phyloP scores from a whole-genome alignment of 139 green algal genomes.

The Chlamydomonas incerta region DNA sequence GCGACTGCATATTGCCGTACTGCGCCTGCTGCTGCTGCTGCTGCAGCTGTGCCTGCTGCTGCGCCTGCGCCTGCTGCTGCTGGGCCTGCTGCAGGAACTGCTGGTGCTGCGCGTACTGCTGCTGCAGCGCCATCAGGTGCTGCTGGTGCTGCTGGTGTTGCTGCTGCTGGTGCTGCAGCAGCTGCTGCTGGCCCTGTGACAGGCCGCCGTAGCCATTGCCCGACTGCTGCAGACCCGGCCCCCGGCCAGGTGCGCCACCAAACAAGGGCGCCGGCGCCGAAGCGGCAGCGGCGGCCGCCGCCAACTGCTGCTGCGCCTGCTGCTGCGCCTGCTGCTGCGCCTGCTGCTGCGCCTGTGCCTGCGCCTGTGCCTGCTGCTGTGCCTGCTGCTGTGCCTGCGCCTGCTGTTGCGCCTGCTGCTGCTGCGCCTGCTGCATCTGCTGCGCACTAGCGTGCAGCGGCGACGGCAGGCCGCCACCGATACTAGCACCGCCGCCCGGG shows the following conservation, averaged over 20 bases:
- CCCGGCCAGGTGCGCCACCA: constrained; percentile 4
- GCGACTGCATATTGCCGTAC: neutral
- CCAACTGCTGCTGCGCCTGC: neutral
- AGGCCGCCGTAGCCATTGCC: neutral
- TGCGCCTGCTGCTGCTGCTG: neutral
- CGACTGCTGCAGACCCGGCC: neutral
- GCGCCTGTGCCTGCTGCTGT: too few species aligned
- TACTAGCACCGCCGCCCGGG: neutral
- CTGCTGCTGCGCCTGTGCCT: constrained; percentile 4
- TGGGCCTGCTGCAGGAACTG: neutral
- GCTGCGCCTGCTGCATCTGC: constrained; percentile 18
- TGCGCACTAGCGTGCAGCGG: neutral
- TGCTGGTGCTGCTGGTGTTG: neutral
- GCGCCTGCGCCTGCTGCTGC: neutral
- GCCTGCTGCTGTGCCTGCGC: neutral
- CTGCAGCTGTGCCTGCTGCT: constrained; percentile 3
- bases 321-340: neutral
- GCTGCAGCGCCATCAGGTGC: neutral
- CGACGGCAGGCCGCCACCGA: too few species aligned
- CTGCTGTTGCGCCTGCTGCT: neutral
- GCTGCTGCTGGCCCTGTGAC: neutral
- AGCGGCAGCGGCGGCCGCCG: neutral
- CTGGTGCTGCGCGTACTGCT: neutral
- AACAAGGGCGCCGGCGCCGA: neutral
- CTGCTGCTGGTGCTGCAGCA: neutral